phyloP scores from a whole-genome alignment of 164 flowering plant genomes.

The Vitis rotundifolia region DNA sequence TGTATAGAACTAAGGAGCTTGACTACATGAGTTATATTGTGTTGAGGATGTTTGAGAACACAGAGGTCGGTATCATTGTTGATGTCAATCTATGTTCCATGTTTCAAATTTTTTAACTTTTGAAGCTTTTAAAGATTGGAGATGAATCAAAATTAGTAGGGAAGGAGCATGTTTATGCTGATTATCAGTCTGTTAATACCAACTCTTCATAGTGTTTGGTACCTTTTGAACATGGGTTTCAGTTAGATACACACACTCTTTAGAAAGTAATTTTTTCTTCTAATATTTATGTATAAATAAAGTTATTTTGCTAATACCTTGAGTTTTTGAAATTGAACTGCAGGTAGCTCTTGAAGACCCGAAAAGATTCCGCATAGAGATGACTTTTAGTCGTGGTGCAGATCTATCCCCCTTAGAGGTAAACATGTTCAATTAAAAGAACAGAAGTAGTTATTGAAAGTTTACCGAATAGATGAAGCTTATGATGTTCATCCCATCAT shows the following conservation, averaged over 20 bases:
- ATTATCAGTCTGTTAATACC: no score
- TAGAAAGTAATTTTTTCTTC: no score
- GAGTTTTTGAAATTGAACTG: slow-evolving; percentile 15
- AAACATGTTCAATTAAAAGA: slow-evolving; percentile 15
- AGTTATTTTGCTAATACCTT: no score
- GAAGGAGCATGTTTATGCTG: no score
- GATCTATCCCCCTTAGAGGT: slow-evolving; percentile 98
- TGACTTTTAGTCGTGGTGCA: slow-evolving; percentile 98
- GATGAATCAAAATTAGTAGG: no score
- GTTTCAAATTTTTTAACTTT: background rate
- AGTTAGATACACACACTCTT: no score
- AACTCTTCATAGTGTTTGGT: no score
- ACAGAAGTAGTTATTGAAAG: background rate
- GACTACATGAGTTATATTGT: slow-evolving; percentile 99
- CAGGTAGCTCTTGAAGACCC: slow-evolving; percentile 95
- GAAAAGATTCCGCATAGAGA: slow-evolving; percentile 79
- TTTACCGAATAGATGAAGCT: background rate
- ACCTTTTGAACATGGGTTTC: no score
- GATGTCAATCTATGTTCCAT: background rate
- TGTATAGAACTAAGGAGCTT: slow-evolving; percentile 89
- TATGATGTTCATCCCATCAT: background rate
- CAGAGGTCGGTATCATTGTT: slow-evolving; percentile 53
- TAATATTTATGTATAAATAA: no score
- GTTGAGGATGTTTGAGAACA: slow-evolving; percentile 92
- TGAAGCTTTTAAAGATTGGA: no score